Evolutionary conservation across 176 grass and related monocot genomes (phyloP).

Genomic region (Melocanna baccifera): DNA sequence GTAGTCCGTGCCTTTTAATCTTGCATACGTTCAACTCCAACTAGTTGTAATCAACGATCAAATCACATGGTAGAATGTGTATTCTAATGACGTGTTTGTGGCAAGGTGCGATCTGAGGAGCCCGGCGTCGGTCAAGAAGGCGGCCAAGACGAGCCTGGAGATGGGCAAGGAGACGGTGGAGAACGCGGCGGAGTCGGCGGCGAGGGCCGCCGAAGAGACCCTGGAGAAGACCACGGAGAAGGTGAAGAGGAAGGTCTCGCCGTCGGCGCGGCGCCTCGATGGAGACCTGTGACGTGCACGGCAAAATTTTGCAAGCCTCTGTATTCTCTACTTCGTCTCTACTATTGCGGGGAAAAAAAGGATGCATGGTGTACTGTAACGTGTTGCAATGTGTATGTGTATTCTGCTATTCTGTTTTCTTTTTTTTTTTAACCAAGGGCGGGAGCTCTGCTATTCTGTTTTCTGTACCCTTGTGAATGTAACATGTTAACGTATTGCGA

Average conservation of each 20-base stretch:
- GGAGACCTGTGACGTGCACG: conserved; percentile 30
- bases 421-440: too few species aligned
- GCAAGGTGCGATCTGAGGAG: conserved; percentile 13
- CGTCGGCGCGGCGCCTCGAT: neutral
- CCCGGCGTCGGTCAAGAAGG: conserved; percentile 35
- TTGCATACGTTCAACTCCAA: too few species aligned
- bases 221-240: conserved; percentile 50
- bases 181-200: conserved; percentile 54
- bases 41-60: too few species aligned
- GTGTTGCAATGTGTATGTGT: neutral
- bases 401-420: too few species aligned
- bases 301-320: neutral
- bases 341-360: too few species aligned
- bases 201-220: conserved; percentile 37
- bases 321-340: too few species aligned
- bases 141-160: conserved; percentile 56
- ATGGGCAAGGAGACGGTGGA: conserved; percentile 54
- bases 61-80: too few species aligned
- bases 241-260: conserved; percentile 50
- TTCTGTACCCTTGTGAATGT: neutral
- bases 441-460: too few species aligned
- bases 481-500: neutral
- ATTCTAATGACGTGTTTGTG: neutral
- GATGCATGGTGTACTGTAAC: neutral
- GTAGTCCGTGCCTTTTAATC: too few species aligned